A percentile compares a stretch with the other conserved stretches of the same genome.
These are phyloP conservation scores for Globisporangium canariense DNA, from an alignment of 352 stramenopile genomes.

Conservation along the genomic window DNA sequence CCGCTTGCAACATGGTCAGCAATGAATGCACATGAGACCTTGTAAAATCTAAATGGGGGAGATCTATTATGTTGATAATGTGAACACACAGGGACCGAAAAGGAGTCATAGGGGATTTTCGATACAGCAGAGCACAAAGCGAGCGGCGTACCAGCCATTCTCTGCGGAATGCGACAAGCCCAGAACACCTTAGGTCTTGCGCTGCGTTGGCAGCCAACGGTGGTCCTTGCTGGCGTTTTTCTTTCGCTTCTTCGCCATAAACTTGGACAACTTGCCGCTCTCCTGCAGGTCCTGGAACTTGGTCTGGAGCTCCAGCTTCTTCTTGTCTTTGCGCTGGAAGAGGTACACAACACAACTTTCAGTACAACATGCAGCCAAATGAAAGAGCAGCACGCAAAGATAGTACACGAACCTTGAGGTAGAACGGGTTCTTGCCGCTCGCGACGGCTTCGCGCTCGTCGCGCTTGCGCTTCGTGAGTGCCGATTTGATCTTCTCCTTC, in stretches of 20 bases:
- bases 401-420: slow-evolving; percentile 64
- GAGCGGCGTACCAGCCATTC: background rate
- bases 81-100: background rate
- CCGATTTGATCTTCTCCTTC: slow-evolving; percentile 63
- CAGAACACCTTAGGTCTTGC: slow-evolving; percentile 36
- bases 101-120: background rate
- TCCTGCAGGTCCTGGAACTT: slow-evolving; percentile 90
- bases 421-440: slow-evolving; percentile 88
- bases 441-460: slow-evolving; percentile 88
- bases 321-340: slow-evolving; percentile 87
- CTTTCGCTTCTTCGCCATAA: slow-evolving; percentile 92
- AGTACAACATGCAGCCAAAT: background rate
- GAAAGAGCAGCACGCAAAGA: background rate
- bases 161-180: background rate
- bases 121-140: background rate
- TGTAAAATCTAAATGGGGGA: background rate
- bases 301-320: slow-evolving; percentile 86
- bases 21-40: background rate
- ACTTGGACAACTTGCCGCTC: slow-evolving; percentile 87
- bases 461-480: slow-evolving; percentile 75
- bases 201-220: slow-evolving; percentile 84
- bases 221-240: slow-evolving; percentile 93
- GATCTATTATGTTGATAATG: slow-evolving; percentile 14
- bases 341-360: background rate
- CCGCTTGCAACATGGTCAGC: background rate